These are phyloP conservation scores for Cryphonectria carpinicola DNA, from an alignment of 2,329 filamentous ascomycete genomes.

Conservation along the genomic window DNA sequence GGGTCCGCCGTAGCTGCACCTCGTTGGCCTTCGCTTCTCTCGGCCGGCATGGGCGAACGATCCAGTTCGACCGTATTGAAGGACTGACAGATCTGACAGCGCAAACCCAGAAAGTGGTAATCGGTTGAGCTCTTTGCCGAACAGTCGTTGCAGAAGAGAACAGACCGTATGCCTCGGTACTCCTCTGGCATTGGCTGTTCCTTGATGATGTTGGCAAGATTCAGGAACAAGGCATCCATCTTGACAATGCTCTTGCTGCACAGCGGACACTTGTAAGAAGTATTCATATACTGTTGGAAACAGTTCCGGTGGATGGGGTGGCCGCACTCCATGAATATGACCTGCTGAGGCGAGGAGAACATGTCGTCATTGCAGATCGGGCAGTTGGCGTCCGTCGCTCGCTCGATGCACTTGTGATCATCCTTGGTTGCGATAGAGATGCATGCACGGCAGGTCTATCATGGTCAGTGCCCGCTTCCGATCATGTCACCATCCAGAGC, in stretches of 20 bases:
- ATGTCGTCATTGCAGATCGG: constrained; percentile 91
- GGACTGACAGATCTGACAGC: constrained; percentile 75
- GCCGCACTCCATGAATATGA: constrained; percentile 52
- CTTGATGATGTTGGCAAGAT: constrained; percentile 84
- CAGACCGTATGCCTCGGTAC: constrained; percentile 77
- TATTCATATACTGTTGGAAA: constrained; percentile 84
- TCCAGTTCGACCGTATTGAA: constrained; percentile 69
- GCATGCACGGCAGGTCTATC: constrained; percentile 85
- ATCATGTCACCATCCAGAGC: background rate
- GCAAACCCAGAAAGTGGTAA: constrained; percentile 94
- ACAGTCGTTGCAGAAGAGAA: constrained; percentile 94
- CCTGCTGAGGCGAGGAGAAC: constrained; percentile 27
- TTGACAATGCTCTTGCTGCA: constrained; percentile 97
- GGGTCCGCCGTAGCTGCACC: background rate
- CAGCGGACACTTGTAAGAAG: constrained; percentile 93
- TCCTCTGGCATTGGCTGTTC: constrained; percentile 90
- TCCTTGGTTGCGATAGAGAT: constrained; percentile 85
- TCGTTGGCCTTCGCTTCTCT: background rate
- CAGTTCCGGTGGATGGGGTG: constrained; percentile 94
- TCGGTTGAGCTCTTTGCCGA: constrained; percentile 81
- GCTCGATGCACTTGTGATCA: constrained; percentile 91
- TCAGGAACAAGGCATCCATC: constrained; percentile 94
- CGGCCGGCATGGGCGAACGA: constrained; percentile 25
- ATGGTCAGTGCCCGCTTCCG: constrained; percentile 6
- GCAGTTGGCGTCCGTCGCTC: constrained; percentile 92